Conservation (phyloP, 441 rosid species). For the Rhodomyrtus psidioides region DNA sequence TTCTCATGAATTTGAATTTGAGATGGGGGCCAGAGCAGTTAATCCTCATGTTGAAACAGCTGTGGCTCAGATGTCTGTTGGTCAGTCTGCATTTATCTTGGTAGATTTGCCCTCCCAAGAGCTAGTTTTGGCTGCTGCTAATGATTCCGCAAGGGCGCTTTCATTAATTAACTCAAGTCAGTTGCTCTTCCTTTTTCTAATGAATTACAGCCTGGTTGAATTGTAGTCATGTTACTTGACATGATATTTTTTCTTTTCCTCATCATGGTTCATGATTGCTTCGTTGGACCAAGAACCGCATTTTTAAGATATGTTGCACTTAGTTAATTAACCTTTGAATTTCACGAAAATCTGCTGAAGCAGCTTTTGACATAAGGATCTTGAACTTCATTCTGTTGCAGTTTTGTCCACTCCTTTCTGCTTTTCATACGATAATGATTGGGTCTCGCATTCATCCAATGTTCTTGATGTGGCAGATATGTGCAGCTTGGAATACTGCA, state of each 20-base stretch:
- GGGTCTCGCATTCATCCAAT: not conserved
- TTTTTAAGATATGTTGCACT: not conserved
- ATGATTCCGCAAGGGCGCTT: constrained; percentile 35
- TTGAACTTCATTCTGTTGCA: not conserved
- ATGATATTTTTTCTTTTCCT: not conserved
- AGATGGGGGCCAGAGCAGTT: constrained; percentile 80
- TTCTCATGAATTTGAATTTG: constrained; percentile 77
- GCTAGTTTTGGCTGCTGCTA: constrained; percentile 55
- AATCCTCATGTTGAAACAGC: constrained; percentile 49
- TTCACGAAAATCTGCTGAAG: not conserved
- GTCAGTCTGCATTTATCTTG: constrained; percentile 60
- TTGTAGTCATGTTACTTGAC: not conserved
- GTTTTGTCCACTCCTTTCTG: not conserved
- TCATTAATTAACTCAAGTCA: constrained; percentile 53
- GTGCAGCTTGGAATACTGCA: constrained; percentile 8
- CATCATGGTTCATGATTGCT: not conserved
- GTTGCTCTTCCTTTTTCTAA: constrained; percentile 13
- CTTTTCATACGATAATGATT: not conserved
- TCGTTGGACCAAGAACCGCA: not conserved
- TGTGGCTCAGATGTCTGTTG: constrained; percentile 74
- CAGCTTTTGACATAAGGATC: not conserved
- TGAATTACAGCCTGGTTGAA: not conserved
- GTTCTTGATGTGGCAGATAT: constrained; percentile 24
- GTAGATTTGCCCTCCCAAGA: constrained; percentile 34
- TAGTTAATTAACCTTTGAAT: not conserved